A percentile compares a stretch with the other conserved stretches of the same genome.
These are phyloP conservation scores for Melastoma candidum DNA, from an alignment of 441 rosid species.

Conservation along the genomic window DNA sequence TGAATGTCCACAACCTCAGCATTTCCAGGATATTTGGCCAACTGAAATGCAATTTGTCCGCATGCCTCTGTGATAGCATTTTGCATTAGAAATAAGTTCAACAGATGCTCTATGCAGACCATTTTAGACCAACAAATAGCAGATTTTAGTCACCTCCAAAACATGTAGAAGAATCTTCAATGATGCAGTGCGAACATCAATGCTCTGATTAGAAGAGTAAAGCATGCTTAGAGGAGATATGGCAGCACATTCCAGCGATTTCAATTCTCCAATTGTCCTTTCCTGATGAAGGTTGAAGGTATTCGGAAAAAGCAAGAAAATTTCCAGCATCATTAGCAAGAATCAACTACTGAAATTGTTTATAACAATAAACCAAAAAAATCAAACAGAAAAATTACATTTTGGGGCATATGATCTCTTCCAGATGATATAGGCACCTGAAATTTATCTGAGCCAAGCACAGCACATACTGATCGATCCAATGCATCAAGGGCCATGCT, in stretches of 20 bases:
- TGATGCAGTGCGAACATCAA: constrained; percentile 80
- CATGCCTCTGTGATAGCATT: constrained; percentile 64
- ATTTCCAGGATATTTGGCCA: constrained; percentile 91
- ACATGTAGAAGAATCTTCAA: constrained; percentile 97
- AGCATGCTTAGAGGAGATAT: constrained; percentile 79
- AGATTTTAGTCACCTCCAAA: constrained; percentile 60
- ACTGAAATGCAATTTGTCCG: constrained; percentile 77
- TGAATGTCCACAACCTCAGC: constrained; percentile 46
- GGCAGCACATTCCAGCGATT: constrained; percentile 79
- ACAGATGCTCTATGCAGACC: constrained; percentile 17
- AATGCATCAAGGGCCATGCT: constrained; percentile 92
- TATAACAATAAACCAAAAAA: constrained; percentile 6
- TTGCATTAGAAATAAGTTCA: constrained; percentile 10
- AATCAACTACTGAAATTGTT: constrained; percentile 11
- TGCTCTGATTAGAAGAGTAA: constrained; percentile 70
- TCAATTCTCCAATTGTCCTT: constrained; percentile 36
- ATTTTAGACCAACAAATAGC: constrained; percentile 14
- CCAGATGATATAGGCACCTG: constrained; percentile 41
- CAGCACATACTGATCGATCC: constrained; percentile 90
- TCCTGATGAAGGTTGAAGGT: constrained; percentile 10
- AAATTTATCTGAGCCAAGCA: constrained; percentile 81
- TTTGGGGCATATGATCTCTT: constrained; percentile 28
- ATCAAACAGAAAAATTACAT: constrained; percentile 36
- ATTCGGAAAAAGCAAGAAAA: constrained; percentile 32
- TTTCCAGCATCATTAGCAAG: constrained; percentile 14